Conservation (phyloP, 2,329 filamentous ascomycete species). For the Uncinocarpus reesii region DNA sequence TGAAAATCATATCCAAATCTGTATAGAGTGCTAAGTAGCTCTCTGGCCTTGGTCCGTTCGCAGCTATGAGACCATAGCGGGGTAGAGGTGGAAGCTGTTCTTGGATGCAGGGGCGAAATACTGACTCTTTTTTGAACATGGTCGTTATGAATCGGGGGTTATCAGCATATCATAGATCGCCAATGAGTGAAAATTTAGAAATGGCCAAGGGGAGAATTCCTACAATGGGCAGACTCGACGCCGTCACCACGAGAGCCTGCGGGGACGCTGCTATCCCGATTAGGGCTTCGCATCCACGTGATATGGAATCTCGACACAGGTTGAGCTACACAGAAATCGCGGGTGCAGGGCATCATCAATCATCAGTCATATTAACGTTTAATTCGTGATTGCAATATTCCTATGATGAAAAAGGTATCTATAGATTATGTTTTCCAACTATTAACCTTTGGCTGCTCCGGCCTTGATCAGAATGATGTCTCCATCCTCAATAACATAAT, state of each 20-base stretch:
- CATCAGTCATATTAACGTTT: no score
- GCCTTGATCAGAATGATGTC: constrained; percentile 73
- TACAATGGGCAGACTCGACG: no score
- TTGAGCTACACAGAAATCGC: not conserved
- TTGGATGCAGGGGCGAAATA: constrained; percentile 14
- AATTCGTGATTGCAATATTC: no score
- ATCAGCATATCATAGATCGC: no score
- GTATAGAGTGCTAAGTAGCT: not conserved
- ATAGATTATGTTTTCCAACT: not conserved
- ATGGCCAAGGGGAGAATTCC: no score
- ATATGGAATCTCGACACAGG: not conserved
- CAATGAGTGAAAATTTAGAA: no score
- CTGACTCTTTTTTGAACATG: constrained; percentile 93
- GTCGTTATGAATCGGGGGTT: no score
- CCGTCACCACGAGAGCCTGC: not conserved
- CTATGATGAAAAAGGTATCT: not conserved
- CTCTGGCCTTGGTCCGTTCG: not conserved
- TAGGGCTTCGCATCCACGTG: constrained; percentile 2
- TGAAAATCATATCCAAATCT: not conserved
- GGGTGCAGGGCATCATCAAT: no score
- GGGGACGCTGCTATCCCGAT: constrained; percentile 3
- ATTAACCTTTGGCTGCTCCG: constrained; percentile 41
- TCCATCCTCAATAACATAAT: constrained; percentile 56
- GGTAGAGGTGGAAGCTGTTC: not conserved
- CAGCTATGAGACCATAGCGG: not conserved